Evolutionary conservation across 2,329 filamentous ascomycete genomes (phyloP), one percentile per base, ranked within the genome.

Genomic region (Pyrenochaeta sp.): DNA sequence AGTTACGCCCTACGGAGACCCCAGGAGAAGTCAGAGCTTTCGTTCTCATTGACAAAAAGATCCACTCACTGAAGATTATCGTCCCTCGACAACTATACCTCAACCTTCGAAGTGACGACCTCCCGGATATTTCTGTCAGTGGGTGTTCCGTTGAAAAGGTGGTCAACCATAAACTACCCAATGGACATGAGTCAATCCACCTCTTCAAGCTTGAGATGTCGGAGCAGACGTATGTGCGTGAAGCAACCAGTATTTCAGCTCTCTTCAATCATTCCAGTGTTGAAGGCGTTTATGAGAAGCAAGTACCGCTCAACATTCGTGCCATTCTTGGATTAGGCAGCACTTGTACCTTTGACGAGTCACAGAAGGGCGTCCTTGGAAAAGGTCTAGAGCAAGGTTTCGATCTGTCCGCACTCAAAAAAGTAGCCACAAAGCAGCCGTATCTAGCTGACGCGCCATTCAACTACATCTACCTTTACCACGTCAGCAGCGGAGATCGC

Each of bases 271-370:
- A 99, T 65, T 84, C 91, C 0, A 96, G 91, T 68, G 89, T 99
- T 2, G 94, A 99, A 72, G 95, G 95, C 20, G 91, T 99, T 10
- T 99, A 99, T 64, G 95, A 99, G 74, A 93, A 88, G 62, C 88
- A 96, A 55, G 81, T 99, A 1, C 91, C 95, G 1, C 78, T 97
- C 5, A 90, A 89, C 52, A 82, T 96, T 34, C 84, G 93, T 27
- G 94, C 93, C 3, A 82, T 99, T 21, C 81, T 99, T 7, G 89
- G 94, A 57, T 78, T 99, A 1, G 95, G 94, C 28, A 96, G 90
- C 61, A 78, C 89, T 20, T 99, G 94, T 68, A 95, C 90, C 2
- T 96, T 99, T 55, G 94, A 99, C 61, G 89, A 96, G 61, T 86
- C 80, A 41, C 92, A 96, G 59, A 83, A 88, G 48, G 95, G 93